A percentile compares a stretch with the other conserved stretches of the same genome.
These are phyloP conservation scores for Cladophialophora chaetospira DNA, from an alignment of 2,329 filamentous ascomycete species.

Conservation along the genomic window DNA sequence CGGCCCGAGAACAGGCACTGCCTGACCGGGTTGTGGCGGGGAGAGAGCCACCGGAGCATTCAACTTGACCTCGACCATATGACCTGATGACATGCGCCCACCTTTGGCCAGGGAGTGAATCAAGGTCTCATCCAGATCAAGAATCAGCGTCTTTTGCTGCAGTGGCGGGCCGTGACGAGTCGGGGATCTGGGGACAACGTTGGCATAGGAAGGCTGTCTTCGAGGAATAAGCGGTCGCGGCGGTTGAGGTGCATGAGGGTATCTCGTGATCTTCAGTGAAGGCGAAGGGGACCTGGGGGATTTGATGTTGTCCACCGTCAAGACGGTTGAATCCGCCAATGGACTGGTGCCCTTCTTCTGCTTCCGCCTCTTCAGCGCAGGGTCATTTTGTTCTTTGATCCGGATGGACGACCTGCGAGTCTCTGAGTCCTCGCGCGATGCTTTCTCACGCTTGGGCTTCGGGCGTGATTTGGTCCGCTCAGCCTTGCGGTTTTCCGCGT, in stretches of 20 bases:
- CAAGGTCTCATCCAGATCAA: constrained; percentile 94
- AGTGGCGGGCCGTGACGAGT: constrained; percentile 37
- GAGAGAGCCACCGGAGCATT: constrained; percentile 68
- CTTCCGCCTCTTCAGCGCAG: constrained; percentile 57
- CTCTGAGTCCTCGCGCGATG: constrained; percentile 20
- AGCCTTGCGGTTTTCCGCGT: constrained; percentile 25
- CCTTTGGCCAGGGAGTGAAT: constrained; percentile 99
- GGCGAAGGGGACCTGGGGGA: constrained; percentile 84
- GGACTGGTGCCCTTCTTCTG: constrained; percentile 41
- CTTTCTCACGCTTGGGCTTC: constrained; percentile 21
- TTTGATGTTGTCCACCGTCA: constrained; percentile 79
- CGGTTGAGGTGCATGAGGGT: constrained; percentile 85
- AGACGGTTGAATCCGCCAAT: constrained; percentile 48
- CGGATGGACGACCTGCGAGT: constrained; percentile 30
- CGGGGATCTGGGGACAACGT: constrained; percentile 52
- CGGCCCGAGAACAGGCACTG: constrained; percentile 62
- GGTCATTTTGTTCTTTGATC: constrained; percentile 33
- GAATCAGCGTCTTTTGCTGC: constrained; percentile 87
- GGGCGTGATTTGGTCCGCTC: constrained; percentile 2
- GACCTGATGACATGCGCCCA: constrained; percentile 89
- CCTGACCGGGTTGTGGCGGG: constrained; percentile 40
- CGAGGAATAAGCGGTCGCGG: constrained; percentile 87
- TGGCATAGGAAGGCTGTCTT: constrained; percentile 84
- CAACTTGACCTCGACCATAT: constrained; percentile 97
- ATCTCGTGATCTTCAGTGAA: constrained; percentile 72